Evolutionary conservation across 441 rosid genomes (phyloP).

Genomic region (Aleurites moluccanus): DNA sequence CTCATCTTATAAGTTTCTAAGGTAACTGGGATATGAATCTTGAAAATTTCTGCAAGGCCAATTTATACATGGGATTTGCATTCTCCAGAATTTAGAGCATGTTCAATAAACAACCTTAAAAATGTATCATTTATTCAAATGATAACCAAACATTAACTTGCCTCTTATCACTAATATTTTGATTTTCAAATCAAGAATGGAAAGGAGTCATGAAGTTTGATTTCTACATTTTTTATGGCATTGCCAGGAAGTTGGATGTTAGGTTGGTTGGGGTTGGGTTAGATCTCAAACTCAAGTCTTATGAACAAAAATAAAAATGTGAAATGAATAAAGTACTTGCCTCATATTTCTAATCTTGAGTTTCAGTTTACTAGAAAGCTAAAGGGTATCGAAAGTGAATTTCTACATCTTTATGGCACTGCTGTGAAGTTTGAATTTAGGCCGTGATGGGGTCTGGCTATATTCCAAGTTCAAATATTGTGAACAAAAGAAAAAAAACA

Average conservation of each 20-base stretch:
- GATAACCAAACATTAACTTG: not conserved
- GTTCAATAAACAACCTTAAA: not conserved
- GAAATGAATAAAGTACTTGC: not conserved
- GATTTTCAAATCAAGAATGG: not conserved
- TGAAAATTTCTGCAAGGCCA: no score
- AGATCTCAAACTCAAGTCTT: not conserved
- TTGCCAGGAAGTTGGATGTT: not conserved
- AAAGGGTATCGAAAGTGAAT: no score
- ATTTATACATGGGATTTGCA: no score
- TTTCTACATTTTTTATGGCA: not conserved
- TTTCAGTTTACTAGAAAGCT: no score
- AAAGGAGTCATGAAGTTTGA: not conserved
- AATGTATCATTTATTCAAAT: no score
- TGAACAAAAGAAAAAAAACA: no score
- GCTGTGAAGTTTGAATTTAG: no score
- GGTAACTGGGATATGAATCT: not conserved
- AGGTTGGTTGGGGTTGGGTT: not conserved
- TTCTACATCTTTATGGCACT: no score
- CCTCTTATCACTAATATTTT: not conserved
- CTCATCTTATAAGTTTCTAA: not conserved
- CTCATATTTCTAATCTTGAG: no score
- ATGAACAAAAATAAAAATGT: conserved; percentile 1
- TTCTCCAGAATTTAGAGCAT: not conserved
- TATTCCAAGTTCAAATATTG: no score
- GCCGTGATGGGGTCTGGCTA: no score